Evolutionary conservation across 805 yeast genomes (phyloP), one percentile per base, ranked within the genome.

Genomic region (Kluyveromyces starmeri): DNA sequence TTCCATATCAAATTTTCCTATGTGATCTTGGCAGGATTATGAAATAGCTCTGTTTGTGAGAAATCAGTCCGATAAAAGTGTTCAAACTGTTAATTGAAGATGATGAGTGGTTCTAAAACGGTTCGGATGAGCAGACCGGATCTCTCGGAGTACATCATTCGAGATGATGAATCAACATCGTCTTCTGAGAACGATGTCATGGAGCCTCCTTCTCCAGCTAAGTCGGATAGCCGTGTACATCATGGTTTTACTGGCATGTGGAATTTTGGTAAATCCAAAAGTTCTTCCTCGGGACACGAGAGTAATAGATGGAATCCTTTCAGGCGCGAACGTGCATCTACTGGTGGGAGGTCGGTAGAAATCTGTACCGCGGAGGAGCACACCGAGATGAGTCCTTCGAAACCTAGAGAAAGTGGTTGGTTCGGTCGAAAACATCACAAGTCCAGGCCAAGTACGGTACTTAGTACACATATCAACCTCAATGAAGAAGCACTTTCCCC

Each of bases 101-200:
- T 20, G 26, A 30, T 30, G 16, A 15, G 22, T 8, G 33, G 33
- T 30, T 20, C 33, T 14, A 13, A 30, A 20, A 30, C 33, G 8
- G 15, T 30, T 15, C 25, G 33, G 6, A 30, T 30, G 33, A 30
- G 14, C 17, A 30, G 25, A 22, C 33, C 33, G 9, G 33, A 30
- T 9, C 18, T 30, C 7, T 30, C 33, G 10, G 33, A 30, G 6
- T 30, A 30, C n/a, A 21, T 26, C 7, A 30, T 30, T 12, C 20
- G 22, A 20, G 33, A 30, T 3, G 33, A 30, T 16, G 14, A 13
- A 9, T 30, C 33, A 21, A 15, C 33, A 13, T 15, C 20, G 7
- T 30, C 33, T 3, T 30, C 33, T 6, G 16, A 16, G 13, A 19
- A 30, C 3, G 25, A 14, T n/a, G 14, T 13, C 17, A 14, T 10